Base-by-base conservation (phyloP, 2,329 filamentous ascomycete genomes). In the Monascus ruber region DNA sequence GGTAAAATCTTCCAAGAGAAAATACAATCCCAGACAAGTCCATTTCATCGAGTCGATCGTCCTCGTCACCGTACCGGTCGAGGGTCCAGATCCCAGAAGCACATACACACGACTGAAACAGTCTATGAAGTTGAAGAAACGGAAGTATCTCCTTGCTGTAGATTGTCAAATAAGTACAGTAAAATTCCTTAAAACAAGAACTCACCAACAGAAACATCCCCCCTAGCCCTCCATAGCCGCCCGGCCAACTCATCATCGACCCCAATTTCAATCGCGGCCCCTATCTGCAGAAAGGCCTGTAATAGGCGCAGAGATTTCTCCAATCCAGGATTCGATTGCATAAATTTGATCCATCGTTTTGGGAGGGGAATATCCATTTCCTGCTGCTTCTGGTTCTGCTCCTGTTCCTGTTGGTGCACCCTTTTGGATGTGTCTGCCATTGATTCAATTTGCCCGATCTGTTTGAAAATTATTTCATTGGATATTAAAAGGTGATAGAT, bases 61-160 rank as follows among this genome's bases (percentile, higher is more conserved):
- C 58, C 4, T 47, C 45, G 37, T 38, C 44, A 47, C 36, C 24
- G 42, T 42, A 7, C 46, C 63, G 11, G 47, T 47, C 11, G 43
- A 42, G 17, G 48, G 34, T n/a, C 45, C 44, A 31, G 17, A 17
- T 17, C 42, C 34, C 9, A 57, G 48, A 67, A 74, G 26, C 2
- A 54, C 52, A 52, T 69, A 71, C 1, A 77, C 74, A 2, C 63
- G 55, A 24, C 65, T 54, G 48, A 83, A 79, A 36, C 68, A 70
- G 34, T 77, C 75, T 38, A 83, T 60, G 54, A 81, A 85, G 50
- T 79, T 77, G 55, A 84, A 81, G 41, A 83, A 64, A 8, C 83
- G 76, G 53, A 85, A 71, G 59, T 75, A 78, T 24, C 81, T 74
- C 31, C 83, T 70, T 26, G 63, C 70, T 71, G 33, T 5, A 41